Base-by-base conservation (phyloP, 2,329 filamentous ascomycete genomes). In the Xylariaceae sp. region DNA sequence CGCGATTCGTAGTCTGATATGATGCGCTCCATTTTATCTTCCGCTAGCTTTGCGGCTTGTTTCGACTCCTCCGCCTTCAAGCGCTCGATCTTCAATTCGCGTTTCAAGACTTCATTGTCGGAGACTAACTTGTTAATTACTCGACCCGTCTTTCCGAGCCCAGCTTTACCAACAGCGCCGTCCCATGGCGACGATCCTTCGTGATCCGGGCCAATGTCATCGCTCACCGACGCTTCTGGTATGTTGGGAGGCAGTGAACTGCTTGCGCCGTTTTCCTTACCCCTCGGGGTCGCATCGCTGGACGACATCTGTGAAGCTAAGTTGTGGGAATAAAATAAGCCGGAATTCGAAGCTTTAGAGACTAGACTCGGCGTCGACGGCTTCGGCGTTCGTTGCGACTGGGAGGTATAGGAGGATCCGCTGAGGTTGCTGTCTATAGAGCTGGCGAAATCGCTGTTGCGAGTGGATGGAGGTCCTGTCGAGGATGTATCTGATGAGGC, bases 81-180 rank as follows among this genome's bases (percentile, higher is more conserved):
- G 17, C 79, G 78, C 72, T 89, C 86, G 58, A 88, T 82, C 67
- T 87, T 80, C 59, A 89, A 78, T 64, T 93, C 89, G 55, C 89
- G 82, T 67, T 89, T 89, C 51, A 93, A 78, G 47, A 86, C 82
- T 69, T 93, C 89, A 66, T 92, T 92, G 70, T 93, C 89, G 56
- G 87, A 86, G 70, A 91, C 89, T 56, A 94, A 81, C 69, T 86
- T 85, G 74, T 94, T 90, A 73, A 94, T 93, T 55, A 91, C 88
- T 39, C 88, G 80, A 7, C 88, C 88, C 8, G 87, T 90, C 76
- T 91, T 91, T 49, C 88, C 88, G 2, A 88, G 75, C 2, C 84
- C 86, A 6, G 87, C 86, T 69, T 87, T 87, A 65, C 87, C 87
- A 51, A 89, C 82, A 2, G 86, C 86, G 35, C 85, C 84, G 68